A percentile compares a stretch with the other conserved stretches of the same genome.
phyloP scores from a whole-genome alignment of 2,329 filamentous ascomycete species.

The Penicillium sp. region DNA sequence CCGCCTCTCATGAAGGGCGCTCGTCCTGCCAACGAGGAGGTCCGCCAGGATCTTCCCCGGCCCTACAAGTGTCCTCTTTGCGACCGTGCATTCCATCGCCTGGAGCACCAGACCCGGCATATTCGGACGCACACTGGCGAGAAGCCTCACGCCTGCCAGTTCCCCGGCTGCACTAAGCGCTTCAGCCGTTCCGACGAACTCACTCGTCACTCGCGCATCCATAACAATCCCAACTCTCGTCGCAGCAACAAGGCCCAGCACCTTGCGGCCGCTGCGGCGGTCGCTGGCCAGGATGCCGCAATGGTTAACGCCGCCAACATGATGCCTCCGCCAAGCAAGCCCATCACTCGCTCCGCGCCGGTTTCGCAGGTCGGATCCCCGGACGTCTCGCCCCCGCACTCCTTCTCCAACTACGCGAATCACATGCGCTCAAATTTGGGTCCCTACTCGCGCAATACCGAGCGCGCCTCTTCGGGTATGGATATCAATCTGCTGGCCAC shows the following conservation, averaged over 20 bases:
- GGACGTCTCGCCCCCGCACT: constrained; percentile 91
- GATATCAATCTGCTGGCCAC: constrained; percentile 67
- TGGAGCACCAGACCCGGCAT: constrained; percentile 89
- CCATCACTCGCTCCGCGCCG: constrained; percentile 82
- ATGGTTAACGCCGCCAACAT: constrained; percentile 53
- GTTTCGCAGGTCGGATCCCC: constrained; percentile 83
- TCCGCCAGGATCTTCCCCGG: constrained; percentile 75
- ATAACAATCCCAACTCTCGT: constrained; percentile 97
- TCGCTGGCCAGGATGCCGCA: constrained; percentile 50
- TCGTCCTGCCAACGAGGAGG: constrained; percentile 56
- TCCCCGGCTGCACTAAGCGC: constrained; percentile 91
- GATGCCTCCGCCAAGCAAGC: constrained; percentile 74
- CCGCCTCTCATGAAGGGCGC: constrained; percentile 44
- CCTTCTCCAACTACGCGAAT: constrained; percentile 62
- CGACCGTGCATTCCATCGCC: constrained; percentile 95
- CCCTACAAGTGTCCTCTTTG: constrained; percentile 98
- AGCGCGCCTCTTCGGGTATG: constrained; percentile 49
- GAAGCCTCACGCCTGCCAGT: constrained; percentile 95
- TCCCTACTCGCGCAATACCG: constrained; percentile 49
- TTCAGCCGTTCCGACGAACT: constrained; percentile 96
- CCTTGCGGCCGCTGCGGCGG: constrained; percentile 55
- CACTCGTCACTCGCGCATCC: constrained; percentile 93
- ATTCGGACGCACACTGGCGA: constrained; percentile 97
- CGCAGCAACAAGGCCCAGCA: constrained; percentile 79
- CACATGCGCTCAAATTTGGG: constrained; percentile 56